Evolutionary conservation across 805 yeast genomes (phyloP).

Genomic region (Suhomyces vadensis): DNA sequence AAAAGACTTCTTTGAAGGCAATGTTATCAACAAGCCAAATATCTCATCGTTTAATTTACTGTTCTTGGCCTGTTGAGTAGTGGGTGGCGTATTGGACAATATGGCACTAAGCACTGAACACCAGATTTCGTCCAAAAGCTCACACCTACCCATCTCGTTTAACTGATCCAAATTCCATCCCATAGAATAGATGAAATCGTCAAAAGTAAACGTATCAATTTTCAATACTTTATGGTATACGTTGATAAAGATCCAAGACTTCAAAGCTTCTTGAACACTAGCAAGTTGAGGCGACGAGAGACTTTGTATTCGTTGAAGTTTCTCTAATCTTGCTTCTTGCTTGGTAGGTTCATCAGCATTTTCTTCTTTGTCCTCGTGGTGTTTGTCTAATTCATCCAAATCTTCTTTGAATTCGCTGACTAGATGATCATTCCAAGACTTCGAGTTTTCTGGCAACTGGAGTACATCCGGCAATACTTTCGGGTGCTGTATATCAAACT

Average conservation of each 20-base stretch:
- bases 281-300: slow-evolving; percentile 14
- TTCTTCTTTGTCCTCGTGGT: not conserved
- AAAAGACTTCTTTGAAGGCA: slow-evolving; percentile 30
- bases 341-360: not conserved
- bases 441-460: slow-evolving; percentile 28
- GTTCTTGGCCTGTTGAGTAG: slow-evolving; percentile 27
- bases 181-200: slow-evolving; percentile 66
- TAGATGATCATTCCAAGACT: slow-evolving; percentile 19
- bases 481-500: slow-evolving; percentile 33
- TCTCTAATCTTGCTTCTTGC: slow-evolving; percentile 6
- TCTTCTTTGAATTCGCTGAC: slow-evolving; percentile 12
- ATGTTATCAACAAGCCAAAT: slow-evolving; percentile 31
- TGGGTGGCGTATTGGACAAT: slow-evolving; percentile 42
- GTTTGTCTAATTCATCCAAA: slow-evolving; percentile 1
- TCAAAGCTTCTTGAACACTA: slow-evolving; percentile 50
- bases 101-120: slow-evolving; percentile 61
- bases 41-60: slow-evolving; percentile 35
- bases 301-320: slow-evolving; percentile 12
- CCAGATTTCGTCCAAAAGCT: slow-evolving; percentile 63
- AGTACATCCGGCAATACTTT: slow-evolving; percentile 25
- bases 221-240: slow-evolving; percentile 63
- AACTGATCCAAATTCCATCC: slow-evolving; percentile 43
- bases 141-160: slow-evolving; percentile 47
- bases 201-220: slow-evolving; percentile 77
- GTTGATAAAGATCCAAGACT: slow-evolving; percentile 74